phyloP scores from a whole-genome alignment of 2,329 filamentous ascomycete species.

The Conoideocrella luteorostrata region DNA sequence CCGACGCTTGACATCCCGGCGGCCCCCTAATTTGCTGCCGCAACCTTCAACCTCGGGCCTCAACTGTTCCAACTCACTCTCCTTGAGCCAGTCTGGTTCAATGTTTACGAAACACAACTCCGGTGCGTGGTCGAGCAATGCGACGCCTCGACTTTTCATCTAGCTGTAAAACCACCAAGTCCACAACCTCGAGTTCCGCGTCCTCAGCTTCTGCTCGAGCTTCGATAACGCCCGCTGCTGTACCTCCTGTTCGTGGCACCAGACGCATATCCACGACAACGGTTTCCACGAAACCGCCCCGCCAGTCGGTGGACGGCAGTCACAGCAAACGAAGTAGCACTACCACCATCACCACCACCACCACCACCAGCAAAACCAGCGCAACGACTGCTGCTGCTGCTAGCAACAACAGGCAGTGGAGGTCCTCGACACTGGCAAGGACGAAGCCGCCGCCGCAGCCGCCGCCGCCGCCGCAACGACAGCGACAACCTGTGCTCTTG shows the following conservation, averaged over 20 bases:
- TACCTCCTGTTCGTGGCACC: neutral
- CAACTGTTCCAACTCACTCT: neutral
- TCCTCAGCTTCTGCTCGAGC: neutral
- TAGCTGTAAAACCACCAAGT: neutral
- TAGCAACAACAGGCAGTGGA: neutral
- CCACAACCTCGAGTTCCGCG: neutral
- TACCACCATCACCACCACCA: neutral
- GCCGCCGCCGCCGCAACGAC: neutral
- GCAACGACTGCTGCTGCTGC: neutral
- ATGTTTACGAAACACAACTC: neutral
- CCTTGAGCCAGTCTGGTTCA: no score
- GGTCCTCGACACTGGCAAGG: neutral
- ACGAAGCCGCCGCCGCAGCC: neutral
- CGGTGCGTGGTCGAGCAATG: constrained; percentile 4
- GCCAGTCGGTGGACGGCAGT: neutral
- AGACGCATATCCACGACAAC: neutral
- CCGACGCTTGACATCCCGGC: no score
- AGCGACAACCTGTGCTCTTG: neutral
- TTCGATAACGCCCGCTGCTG: neutral
- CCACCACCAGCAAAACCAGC: neutral
- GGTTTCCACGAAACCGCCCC: neutral
- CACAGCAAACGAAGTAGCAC: neutral
- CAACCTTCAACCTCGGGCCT: neutral
- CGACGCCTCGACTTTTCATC: constrained; percentile 5
- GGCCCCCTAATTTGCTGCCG: no score